Evolutionary conservation across 1,284 basidiomycete species (phyloP), one percentile per base, ranked within the genome.

Genomic region (Peniophora sp.): DNA sequence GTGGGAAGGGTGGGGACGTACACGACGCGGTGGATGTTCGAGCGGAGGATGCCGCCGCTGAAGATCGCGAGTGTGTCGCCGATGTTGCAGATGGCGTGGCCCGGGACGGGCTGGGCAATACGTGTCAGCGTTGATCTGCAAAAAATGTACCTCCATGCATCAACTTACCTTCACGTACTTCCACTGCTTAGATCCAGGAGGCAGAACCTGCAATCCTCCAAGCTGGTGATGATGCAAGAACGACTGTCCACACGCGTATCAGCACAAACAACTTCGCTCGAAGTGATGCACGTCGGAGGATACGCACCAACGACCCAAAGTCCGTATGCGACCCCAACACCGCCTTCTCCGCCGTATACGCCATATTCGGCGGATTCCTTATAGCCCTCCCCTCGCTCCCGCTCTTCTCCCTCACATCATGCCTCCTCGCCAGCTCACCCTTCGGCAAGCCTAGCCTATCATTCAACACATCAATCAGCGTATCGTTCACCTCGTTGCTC

Each of bases 181-280:
- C 71, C 71, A 73, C 45, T 65, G 58, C 47, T 66, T 60, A 12
- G 63, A 49, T 47, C 65, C 58, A 51, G 69, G 61, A 27, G 64
- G 59, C 62, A 70, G 53, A 23, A 73, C 70, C 53, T 73, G 71
- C 6, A 73, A 60, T 0, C 71, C 71, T n/a, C 71, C 70, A n/a
- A 72, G 58, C 44, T 66, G 66, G 57, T 73, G 71, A 60, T 67
- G 43, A 22, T 45, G 43, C 23, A 45, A 24, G 43, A 45, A 45
- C 22, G 43, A 45, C 20, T 41, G 39, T 32, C 27, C 27, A 32
- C 27, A 32, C 27, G 5, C 27, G 27, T 32, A 32, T 12, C 12
- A 6, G 6, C 27, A 32, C 27, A 32, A 32, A 32, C 27, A n/a
- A n/a, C n/a, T n/a, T n/a, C n/a, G n/a, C n/a, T n/a, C n/a, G n/a